phyloP scores from a whole-genome alignment of 2,329 filamentous ascomycete species.

The Sarocladiaceae sp. region DNA sequence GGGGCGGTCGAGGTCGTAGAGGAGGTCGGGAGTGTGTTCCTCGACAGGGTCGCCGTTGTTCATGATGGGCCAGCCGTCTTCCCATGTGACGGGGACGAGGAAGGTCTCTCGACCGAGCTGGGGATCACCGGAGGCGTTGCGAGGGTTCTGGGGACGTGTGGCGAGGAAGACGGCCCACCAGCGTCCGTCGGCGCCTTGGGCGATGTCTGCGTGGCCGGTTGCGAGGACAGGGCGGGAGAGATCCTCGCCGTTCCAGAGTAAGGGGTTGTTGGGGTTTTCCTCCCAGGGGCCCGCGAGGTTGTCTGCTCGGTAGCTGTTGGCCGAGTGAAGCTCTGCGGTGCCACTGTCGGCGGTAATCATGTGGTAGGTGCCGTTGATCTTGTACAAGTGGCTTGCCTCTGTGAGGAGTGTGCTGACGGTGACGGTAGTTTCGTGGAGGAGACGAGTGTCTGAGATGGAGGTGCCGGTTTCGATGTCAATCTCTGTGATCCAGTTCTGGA shows the following conservation, averaged over 20 bases:
- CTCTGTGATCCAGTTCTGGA: constrained; percentile 15
- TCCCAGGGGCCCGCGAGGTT: constrained; percentile 31
- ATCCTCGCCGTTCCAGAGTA: constrained; percentile 27
- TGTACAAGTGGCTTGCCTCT: constrained; percentile 47
- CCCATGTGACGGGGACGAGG: constrained; percentile 17
- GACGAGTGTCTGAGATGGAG: constrained; percentile 28
- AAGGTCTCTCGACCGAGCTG: constrained; percentile 18
- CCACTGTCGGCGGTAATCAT: constrained; percentile 39
- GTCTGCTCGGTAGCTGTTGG: constrained; percentile 27
- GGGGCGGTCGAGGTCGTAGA: neutral
- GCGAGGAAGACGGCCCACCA: constrained; percentile 42
- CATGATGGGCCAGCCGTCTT: constrained; percentile 18
- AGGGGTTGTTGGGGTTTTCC: constrained; percentile 27
- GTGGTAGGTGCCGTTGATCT: constrained; percentile 34
- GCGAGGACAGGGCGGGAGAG: constrained; percentile 22
- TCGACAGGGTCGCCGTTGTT: constrained; percentile 15
- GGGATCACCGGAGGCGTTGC: constrained; percentile 21
- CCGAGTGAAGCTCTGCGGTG: constrained; percentile 29
- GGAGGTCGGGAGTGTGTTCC: neutral
- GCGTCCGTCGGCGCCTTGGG: constrained; percentile 26
- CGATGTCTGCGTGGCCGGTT: constrained; percentile 24
- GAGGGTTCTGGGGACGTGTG: constrained; percentile 16
- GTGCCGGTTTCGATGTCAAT: constrained; percentile 33
- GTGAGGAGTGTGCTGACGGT: constrained; percentile 22
- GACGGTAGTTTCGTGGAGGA: constrained; percentile 42